Base-by-base conservation (phyloP, 2,329 filamentous ascomycete species). In the Pleoardoris graminearum region DNA sequence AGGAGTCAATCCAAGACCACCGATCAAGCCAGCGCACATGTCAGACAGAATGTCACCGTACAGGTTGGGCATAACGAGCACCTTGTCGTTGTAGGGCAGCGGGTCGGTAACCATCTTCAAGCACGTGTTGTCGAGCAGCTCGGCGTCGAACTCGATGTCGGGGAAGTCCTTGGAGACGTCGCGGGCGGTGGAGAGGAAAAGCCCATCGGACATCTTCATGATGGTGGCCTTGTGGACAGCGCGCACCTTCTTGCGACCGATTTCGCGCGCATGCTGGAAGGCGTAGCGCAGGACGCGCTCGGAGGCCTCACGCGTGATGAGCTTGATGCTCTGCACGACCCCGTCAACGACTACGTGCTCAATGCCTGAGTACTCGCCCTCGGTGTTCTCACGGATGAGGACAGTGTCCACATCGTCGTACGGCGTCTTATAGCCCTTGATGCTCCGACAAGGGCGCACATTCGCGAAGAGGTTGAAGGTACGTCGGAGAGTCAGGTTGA, bases 391-490 rank as follows among this genome's bases (percentile, higher is more conserved):
- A 78, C 94, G 90, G 80, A 99, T 97, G 74, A 99, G 83, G 71
- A 97, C 91, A 33, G 92, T 97, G 80, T 99, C 89, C 73, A 99
- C 94, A 69, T 89, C 85, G 76, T 97, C 93, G 82, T 97, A 97
- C 59, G 93, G 91, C 48, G 94, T 99, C 87, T 97, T 96, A 88
- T 88, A 99, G 71, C 94, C 94, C 62, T 89, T 90, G 66, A 99
- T 91, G 61, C 91, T 97, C 74, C 91, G 90, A 86, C 95, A 99
- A 59, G 95, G 94, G 72, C 95, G 92, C 70, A 99, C 84, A 82
- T 99, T 99, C 81, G 94, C 95, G 79, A 99, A 99, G 70, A 99
- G 91, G 84, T 99, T 99, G 83, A 99, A 99, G 60, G 95, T 99
- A 74, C 94, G 89, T 75, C 94, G 93, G 70, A 99, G 91, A 55